Evolutionary conservation across 2,329 filamentous ascomycete genomes (phyloP), one percentile per base, ranked within the genome.

Genomic region (Alternaria viburni): DNA sequence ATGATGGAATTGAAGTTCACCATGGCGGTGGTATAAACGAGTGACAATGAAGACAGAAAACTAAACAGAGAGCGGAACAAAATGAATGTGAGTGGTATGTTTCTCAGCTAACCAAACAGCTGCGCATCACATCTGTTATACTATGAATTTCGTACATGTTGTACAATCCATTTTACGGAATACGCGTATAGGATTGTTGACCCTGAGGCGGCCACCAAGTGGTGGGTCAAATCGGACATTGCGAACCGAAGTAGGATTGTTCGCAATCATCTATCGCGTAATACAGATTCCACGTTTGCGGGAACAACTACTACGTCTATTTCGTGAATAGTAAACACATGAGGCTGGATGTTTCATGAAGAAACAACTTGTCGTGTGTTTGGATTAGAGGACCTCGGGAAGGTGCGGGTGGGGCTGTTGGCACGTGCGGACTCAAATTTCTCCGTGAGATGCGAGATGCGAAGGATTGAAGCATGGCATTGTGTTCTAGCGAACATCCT

Each of bases 1-100:
- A 71, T 15, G 23, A 71, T 26, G 60, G 60, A 65, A 19, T 65
- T 55, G 58, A 71, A 28, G 43, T 67, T 67, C 50, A 71, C 69
- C 69, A 71, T 71, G 45, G 26, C 62, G 59, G 54, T 23, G 11
- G 13, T 51, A 3, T 15, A 41, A 52, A 52, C 19, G 49, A 52
- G 17, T 41, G 49, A 52, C 49, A 25, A 17, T n/a, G 30, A 6
- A 52, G 19, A 25, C 25, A 8, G 5, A 7, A 5, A 23, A 2
- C 6, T 12, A 17, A 25, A 30, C 28, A 52, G 9, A 52, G 36
- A 41, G 36, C n/a, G n/a, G 1, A 36, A 23, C 1, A 12, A 36
- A 52, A 52, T 19, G 49, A 52, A 52, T 41, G 49, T 41, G n/a
- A 3, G 6, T 12, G 30, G 30, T 52, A n/a, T 13, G 19, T 8